Conservation (phyloP, 1,284 basidiomycete species). For the Athelia sp. region DNA sequence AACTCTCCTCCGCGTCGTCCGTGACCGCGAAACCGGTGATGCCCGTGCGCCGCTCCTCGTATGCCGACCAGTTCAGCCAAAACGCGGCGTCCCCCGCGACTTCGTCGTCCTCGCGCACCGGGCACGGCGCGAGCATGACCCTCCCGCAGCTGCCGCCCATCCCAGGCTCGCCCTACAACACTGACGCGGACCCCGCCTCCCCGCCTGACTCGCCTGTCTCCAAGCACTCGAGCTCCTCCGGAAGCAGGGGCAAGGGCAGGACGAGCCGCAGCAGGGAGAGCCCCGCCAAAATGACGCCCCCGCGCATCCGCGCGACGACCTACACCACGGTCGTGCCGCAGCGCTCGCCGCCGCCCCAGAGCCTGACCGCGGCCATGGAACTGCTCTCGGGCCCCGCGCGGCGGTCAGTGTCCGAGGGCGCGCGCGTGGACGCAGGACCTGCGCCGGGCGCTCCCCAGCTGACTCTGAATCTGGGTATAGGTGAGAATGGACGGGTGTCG, state of each 20-base stretch:
- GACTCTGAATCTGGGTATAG: background rate
- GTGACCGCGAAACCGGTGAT: background rate
- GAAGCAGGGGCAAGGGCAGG: background rate
- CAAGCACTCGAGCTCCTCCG: constrained; percentile 20
- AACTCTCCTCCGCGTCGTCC: constrained; percentile 15
- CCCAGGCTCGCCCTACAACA: constrained; percentile 52
- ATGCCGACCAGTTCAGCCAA: background rate
- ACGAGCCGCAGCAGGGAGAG: background rate
- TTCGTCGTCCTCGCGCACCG: background rate
- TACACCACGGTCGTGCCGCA: constrained; percentile 44
- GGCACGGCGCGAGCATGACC: background rate
- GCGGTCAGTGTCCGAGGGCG: constrained; percentile 25
- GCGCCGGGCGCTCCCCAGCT: background rate
- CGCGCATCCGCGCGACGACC: constrained; percentile 41
- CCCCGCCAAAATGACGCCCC: constrained; percentile 3
- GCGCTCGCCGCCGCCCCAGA: constrained; percentile 45
- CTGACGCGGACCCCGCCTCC: constrained; percentile 40
- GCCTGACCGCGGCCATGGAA: constrained; percentile 52
- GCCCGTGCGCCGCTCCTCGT: background rate
- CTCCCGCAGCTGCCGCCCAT: constrained; percentile 46
- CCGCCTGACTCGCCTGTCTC: constrained; percentile 33
- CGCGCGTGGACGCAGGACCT: constrained; percentile 19
- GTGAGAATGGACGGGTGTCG: background rate
- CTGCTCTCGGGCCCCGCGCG: no score
- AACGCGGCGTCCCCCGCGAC: background rate